Conservation (phyloP, 441 rosid species). For the Erodium texanum region DNA sequence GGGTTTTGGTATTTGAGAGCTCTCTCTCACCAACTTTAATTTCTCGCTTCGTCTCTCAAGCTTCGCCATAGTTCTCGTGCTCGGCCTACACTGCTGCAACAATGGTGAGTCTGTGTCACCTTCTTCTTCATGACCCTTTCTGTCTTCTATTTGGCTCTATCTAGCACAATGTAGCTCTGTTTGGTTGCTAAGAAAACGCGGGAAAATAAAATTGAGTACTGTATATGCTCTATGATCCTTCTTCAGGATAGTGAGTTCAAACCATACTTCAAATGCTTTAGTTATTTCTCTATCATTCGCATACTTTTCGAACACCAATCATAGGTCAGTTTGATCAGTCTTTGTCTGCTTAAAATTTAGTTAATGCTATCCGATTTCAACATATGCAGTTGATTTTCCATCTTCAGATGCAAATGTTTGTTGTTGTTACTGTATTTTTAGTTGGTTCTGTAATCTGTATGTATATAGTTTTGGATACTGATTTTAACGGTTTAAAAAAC, state of each 20-base stretch:
- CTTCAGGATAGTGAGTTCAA: neutral
- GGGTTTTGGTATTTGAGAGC: constrained; percentile 8
- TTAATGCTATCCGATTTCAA: too few species aligned
- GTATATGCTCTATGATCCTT: neutral
- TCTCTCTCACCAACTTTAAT: neutral
- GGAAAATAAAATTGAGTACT: neutral
- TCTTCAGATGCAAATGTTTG: neutral
- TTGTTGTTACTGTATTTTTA: neutral
- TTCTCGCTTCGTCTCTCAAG: neutral
- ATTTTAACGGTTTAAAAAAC: neutral
- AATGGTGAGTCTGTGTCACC: neutral
- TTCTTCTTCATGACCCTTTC: neutral
- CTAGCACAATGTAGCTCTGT: neutral
- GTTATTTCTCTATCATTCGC: neutral
- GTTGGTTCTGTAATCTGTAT: neutral
- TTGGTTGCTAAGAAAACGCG: neutral
- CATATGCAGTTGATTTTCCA: neutral
- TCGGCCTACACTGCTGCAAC: neutral
- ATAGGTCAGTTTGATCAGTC: neutral
- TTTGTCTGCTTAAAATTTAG: too few species aligned
- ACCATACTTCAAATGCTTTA: neutral
- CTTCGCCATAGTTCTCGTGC: neutral
- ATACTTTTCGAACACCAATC: neutral
- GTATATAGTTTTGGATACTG: neutral
- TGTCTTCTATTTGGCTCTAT: neutral